These are phyloP conservation scores for Nakataea oryzae DNA, from an alignment of 2,329 filamentous ascomycete genomes.

Conservation along the genomic window DNA sequence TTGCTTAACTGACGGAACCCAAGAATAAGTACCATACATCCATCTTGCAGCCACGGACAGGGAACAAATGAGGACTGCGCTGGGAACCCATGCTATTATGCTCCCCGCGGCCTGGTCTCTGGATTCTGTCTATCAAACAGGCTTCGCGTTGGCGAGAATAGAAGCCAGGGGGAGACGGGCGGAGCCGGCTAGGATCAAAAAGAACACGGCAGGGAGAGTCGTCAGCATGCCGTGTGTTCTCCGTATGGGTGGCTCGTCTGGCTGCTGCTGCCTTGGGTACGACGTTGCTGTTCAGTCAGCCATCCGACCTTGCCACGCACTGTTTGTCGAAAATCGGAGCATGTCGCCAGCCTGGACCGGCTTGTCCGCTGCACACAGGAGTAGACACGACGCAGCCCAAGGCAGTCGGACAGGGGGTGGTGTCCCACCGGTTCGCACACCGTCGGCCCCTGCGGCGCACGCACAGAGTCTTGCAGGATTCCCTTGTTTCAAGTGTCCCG, in stretches of 20 bases:
- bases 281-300: not conserved
- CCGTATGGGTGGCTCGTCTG: not conserved
- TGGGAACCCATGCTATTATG: no score
- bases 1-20: not conserved
- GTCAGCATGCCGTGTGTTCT: not conserved
- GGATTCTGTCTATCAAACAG: not conserved
- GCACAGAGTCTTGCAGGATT: not conserved
- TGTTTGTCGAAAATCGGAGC: not conserved
- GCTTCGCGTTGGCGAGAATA: not conserved
- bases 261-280: not conserved
- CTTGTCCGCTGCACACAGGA: not conserved
- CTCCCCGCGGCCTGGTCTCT: not conserved
- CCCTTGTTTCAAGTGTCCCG: not conserved
- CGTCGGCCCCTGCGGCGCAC: not conserved
- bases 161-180: not conserved
- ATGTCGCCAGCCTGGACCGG: not conserved
- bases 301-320: not conserved
- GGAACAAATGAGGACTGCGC: no score
- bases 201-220: not conserved
- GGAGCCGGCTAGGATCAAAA: not conserved
- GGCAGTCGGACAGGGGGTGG: not conserved
- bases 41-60: not conserved
- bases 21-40: not conserved
- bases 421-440: not conserved
- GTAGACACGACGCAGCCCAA: not conserved